phyloP scores from a whole-genome alignment of 495 filamentous ascomycete species.

The Penicillium coffeae region DNA sequence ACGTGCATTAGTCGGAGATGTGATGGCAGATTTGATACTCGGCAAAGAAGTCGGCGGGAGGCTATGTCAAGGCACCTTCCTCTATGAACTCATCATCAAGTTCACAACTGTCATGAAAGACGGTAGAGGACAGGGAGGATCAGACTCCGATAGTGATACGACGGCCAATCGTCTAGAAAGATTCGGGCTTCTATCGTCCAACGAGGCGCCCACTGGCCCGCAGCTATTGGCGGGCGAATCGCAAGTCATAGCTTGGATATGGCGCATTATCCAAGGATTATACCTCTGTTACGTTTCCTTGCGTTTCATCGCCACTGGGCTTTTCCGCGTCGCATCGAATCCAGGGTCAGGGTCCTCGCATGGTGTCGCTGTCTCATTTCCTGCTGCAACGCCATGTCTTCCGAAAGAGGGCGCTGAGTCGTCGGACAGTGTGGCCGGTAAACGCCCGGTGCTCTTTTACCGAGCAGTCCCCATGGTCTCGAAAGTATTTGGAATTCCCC shows the following conservation, averaged over 20 bases:
- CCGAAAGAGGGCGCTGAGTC: conserved; percentile 19
- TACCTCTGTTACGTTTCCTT: conserved; percentile 63
- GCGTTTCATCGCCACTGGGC: conserved; percentile 55
- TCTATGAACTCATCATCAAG: conserved; percentile 78
- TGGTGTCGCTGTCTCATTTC: conserved; percentile 21
- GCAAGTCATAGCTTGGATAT: conserved; percentile 49
- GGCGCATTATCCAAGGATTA: conserved; percentile 64
- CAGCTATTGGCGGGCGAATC: conserved; percentile 25
- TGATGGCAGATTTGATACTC: conserved; percentile 81
- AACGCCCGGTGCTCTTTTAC: conserved; percentile 71
- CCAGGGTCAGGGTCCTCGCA: conserved; percentile 19
- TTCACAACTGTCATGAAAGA: conserved; percentile 39
- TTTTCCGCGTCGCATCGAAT: conserved; percentile 43
- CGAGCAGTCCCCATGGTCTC: conserved; percentile 65
- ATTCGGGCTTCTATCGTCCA: conserved; percentile 44
- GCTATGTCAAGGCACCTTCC: conserved; percentile 76
- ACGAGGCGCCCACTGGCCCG: conserved; percentile 19
- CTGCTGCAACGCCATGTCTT: conserved; percentile 21
- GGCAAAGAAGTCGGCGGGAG: conserved; percentile 72
- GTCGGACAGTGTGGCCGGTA: conserved; percentile 45
- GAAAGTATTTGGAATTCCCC: conserved; percentile 63
- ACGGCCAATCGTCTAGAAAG: conserved; percentile 38
- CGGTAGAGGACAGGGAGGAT: conserved; percentile 16
- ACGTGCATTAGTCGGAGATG: conserved; percentile 73
- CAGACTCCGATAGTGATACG: conserved; percentile 19